A percentile compares a stretch with the other conserved stretches of the same genome.
phyloP scores from a whole-genome alignment of 148 eudicot genomes.

The Pharnaceum exiguum region DNA sequence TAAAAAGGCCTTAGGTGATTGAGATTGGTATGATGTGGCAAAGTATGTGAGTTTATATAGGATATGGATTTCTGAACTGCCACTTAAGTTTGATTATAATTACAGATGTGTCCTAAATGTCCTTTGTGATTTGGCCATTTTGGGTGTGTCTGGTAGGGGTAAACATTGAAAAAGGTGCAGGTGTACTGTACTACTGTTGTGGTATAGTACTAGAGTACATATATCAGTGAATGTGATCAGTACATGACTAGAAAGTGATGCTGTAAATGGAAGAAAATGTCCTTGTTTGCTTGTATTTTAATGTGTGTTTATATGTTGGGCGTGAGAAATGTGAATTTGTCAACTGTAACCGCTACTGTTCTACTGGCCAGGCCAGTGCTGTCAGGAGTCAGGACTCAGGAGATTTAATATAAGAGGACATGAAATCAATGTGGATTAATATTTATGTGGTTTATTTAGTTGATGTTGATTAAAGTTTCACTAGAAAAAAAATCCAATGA shows the following conservation, averaged over 20 bases:
- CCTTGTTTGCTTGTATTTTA: not conserved
- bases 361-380: not conserved
- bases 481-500: too few relatives aligned
- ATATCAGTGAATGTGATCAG: too few relatives aligned
- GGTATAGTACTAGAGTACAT: too few relatives aligned
- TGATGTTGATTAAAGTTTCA: too few relatives aligned
- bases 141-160: not conserved
- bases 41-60: constrained; percentile 14
- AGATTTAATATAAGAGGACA: too few relatives aligned
- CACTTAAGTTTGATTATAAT: constrained; percentile 1
- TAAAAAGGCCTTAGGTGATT: constrained; percentile 1
- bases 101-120: constrained; percentile 1
- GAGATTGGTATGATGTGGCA: constrained; percentile 26
- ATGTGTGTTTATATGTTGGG: not conserved
- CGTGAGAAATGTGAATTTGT: constrained; percentile 9
- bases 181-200: too few relatives aligned
- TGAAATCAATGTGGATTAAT: too few relatives aligned
- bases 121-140: not conserved
- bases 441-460: too few relatives aligned
- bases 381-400: too few relatives aligned
- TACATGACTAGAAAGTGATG: too few relatives aligned
- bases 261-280: too few relatives aligned
- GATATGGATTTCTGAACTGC: not conserved
- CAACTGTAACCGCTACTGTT: not conserved
- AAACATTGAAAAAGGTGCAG: too few relatives aligned